Evolutionary conservation across 2,329 filamentous ascomycete species (phyloP), one percentile per base, ranked within the genome.

Genomic region (Emericellopsis cladophorae): DNA sequence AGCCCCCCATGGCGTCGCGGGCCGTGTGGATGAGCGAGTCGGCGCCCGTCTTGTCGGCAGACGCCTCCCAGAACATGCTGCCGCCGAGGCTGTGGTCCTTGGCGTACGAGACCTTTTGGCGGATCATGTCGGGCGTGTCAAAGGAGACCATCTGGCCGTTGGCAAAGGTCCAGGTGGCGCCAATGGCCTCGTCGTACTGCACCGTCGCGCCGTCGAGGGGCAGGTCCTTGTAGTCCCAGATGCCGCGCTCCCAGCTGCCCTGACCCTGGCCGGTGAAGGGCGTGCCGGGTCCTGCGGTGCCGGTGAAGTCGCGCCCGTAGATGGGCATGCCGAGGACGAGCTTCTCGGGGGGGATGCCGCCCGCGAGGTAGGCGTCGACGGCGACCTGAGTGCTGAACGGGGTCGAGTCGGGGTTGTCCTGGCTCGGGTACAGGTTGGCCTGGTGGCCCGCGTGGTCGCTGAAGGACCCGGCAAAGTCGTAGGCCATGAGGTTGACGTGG

Each of bases 41-140:
- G 1, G 51, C 53, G 26, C 65, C 70, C 1, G 46, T 49, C 47
- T 58, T 64, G 51, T 93, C 86, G 11, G 76, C 79, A 48, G 76
- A 82, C 9, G 76, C 80, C 59, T 93, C 85, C 86, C 86, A 94
- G 72, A 83, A 93, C 67, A 92, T 84, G 1, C 75, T 79, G 11
- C 86, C 86, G 1, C 82, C 85, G 1, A 93, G 69, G 0, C 72
- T 65, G 40, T 67, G 66, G 18, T 62, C 51, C 48, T 65, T 62
- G 47, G 92, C 68, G 52, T 81, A 92, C 8, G 64, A 54, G 1
- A 72, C 72, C 64, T 92, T 93, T 47, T 62, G 54, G 23, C 55
- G 55, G 1, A 74, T 74, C 46, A 79, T 76, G 26, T 61, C 56
- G 0, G 74, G 65, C 4, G 72, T 82, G 50, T 84, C 79, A 51